phyloP scores from a whole-genome alignment of 2,329 filamentous ascomycete genomes.

The Fonsecaea pedrosoi region DNA sequence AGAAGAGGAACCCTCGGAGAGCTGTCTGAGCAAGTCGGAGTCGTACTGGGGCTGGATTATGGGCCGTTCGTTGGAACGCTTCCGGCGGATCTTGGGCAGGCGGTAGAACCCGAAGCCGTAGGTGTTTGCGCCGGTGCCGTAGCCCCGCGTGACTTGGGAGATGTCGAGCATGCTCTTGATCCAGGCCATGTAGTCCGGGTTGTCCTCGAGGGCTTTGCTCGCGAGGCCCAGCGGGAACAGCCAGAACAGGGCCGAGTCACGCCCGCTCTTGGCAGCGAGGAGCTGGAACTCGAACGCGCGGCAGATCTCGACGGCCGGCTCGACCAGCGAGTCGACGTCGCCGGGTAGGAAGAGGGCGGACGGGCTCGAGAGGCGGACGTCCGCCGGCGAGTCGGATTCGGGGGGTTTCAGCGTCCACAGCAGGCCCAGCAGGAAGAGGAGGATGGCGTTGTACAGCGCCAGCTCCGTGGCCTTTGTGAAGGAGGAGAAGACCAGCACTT shows the following conservation, averaged over 20 bases:
- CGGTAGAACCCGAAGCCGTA: slow-evolving; percentile 31
- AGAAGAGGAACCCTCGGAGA: slow-evolving; percentile 22
- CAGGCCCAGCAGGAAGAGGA: slow-evolving; percentile 31
- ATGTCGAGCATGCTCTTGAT: slow-evolving; percentile 30
- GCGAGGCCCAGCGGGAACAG: slow-evolving; percentile 31
- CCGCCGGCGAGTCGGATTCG: slow-evolving; percentile 11
- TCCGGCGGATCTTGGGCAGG: slow-evolving; percentile 25
- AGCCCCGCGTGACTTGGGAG: slow-evolving; percentile 27
- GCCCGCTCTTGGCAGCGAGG: slow-evolving; percentile 13
- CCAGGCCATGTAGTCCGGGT: slow-evolving; percentile 27
- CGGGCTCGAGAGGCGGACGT: not conserved
- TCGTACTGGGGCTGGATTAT: slow-evolving; percentile 24
- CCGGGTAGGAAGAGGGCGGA: slow-evolving; percentile 23
- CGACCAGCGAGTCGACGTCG: slow-evolving; percentile 24
- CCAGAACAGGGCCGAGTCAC: slow-evolving; percentile 31
- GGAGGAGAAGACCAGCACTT: slow-evolving; percentile 58
- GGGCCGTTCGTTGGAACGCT: slow-evolving; percentile 7
- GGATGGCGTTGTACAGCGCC: slow-evolving; percentile 31
- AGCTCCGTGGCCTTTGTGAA: slow-evolving; percentile 31
- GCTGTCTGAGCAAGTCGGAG: slow-evolving; percentile 8
- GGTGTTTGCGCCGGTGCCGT: slow-evolving; percentile 26
- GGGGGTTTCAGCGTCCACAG: slow-evolving; percentile 30
- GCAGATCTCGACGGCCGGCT: slow-evolving; percentile 33
- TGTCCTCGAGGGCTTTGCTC: slow-evolving; percentile 27
- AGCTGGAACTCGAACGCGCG: slow-evolving; percentile 34